Evolutionary conservation across 306 rosid species (phyloP).

Genomic region (Senna tora): DNA sequence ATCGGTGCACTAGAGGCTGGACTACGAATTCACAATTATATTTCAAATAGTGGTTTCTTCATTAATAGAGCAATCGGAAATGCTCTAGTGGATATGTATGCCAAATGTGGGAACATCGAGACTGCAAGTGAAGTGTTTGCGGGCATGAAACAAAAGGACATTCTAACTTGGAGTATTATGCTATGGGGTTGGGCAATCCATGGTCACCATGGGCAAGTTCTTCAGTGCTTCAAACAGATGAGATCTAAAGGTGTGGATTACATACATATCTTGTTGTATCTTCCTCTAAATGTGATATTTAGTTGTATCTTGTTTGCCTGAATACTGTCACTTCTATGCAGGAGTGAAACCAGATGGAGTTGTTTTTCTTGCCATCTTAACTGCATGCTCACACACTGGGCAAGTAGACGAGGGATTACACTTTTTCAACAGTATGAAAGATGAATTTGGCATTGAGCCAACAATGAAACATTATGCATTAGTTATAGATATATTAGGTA

Average conservation of each 20-base stretch:
- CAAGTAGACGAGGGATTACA: constrained; percentile 1
- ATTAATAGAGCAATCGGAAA: not conserved
- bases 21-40: constrained; percentile 5
- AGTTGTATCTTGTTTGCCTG: not conserved
- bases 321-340: not conserved
- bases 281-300: not conserved
- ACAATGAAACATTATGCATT: constrained; percentile 23
- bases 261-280: not conserved
- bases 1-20: constrained; percentile 16
- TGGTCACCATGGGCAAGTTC: not conserved
- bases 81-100: constrained; percentile 12
- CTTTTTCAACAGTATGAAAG: constrained; percentile 8
- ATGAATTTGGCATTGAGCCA: not conserved
- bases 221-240: not conserved
- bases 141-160: constrained; percentile 20
- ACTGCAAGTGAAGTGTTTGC: constrained; percentile 10
- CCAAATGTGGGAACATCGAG: constrained; percentile 6
- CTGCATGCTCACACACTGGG: constrained; percentile 13
- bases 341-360: not conserved
- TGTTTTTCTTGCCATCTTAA: constrained; percentile 22
- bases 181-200: constrained; percentile 15
- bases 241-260: constrained; percentile 5
- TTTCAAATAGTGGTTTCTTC: not conserved
- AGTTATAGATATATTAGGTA: constrained; percentile 10
- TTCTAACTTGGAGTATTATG: constrained; percentile 4